A percentile compares a stretch with the other conserved stretches of the same genome.
Conservation (phyloP, 192 early-diverging fungal species). For the Chytriomyces sp. region DNA sequence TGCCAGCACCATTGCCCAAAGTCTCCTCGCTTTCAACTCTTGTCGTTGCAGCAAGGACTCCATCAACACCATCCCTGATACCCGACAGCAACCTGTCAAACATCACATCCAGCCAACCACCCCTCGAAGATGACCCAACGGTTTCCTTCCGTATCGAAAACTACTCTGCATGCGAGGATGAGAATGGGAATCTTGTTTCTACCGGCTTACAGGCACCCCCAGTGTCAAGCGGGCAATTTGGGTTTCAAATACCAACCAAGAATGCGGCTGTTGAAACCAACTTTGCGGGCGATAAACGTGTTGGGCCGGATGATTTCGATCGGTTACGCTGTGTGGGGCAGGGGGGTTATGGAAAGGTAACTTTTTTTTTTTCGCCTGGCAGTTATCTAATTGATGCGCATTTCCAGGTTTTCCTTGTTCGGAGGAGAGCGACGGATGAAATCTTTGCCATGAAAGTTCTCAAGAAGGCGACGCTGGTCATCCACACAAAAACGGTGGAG, state of each 20-base stretch:
- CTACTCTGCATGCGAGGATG: conserved; percentile 13
- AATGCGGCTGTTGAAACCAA: background rate
- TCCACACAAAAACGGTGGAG: conserved; percentile 75
- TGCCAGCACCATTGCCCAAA: background rate
- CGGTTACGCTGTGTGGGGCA: conserved; percentile 66
- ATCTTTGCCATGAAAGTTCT: conserved; percentile 92
- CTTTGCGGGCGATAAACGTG: background rate
- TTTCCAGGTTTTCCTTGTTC: conserved; percentile 72
- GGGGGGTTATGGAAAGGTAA: conserved; percentile 80
- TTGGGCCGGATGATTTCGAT: conserved; percentile 59
- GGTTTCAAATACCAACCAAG: background rate
- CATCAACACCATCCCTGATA: background rate
- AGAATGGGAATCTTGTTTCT: background rate
- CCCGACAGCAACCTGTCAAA: no score
- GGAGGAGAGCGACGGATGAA: conserved; percentile 56
- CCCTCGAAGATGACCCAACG: conserved; percentile 4
- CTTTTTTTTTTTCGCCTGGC: background rate
- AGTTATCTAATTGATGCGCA: no score
- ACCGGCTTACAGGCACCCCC: background rate
- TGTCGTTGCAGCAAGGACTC: background rate
- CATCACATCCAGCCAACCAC: no score
- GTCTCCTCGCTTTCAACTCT: background rate
- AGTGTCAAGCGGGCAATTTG: background rate
- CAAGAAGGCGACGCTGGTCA: conserved; percentile 81
- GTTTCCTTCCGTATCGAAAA: conserved; percentile 17